Conservation (phyloP, 768 basidiomycete species). For the Exsudoporus frostii region DNA sequence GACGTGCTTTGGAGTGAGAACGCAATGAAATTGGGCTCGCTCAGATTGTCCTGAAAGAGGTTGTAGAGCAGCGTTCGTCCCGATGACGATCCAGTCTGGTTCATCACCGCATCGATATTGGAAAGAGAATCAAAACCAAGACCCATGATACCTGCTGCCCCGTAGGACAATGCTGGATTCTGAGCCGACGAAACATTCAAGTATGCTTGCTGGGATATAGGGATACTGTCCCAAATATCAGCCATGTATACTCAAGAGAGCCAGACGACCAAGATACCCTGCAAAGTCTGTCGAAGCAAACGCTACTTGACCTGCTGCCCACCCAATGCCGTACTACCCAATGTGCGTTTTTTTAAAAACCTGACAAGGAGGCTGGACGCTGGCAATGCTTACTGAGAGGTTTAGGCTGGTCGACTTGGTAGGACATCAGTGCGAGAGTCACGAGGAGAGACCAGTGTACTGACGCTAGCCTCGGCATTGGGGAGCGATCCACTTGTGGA, state of each 20-base stretch:
- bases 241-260: constrained; percentile 3
- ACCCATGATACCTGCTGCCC: constrained; percentile 69
- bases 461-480: constrained; percentile 46
- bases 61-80: constrained; percentile 77
- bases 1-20: constrained; percentile 66
- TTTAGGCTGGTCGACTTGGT: constrained; percentile 49
- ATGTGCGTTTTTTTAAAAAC: background rate
- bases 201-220: constrained; percentile 66
- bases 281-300: constrained; percentile 67
- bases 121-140: constrained; percentile 80
- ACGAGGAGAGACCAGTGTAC: constrained; percentile 6
- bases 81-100: constrained; percentile 50
- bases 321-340: constrained; percentile 74
- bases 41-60: constrained; percentile 63
- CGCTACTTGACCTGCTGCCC: constrained; percentile 64
- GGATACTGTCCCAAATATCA: constrained; percentile 42
- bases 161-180: constrained; percentile 73
- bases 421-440: constrained; percentile 4
- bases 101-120: constrained; percentile 59
- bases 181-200: constrained; percentile 59
- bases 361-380: background rate
- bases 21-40: constrained; percentile 76
- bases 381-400: constrained; percentile 47
- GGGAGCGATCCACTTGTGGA: constrained; percentile 47
- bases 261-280: constrained; percentile 43